Evolutionary conservation across 2,329 filamentous ascomycete species (phyloP), one percentile per base, ranked within the genome.

Genomic region (Cadophora malorum): DNA sequence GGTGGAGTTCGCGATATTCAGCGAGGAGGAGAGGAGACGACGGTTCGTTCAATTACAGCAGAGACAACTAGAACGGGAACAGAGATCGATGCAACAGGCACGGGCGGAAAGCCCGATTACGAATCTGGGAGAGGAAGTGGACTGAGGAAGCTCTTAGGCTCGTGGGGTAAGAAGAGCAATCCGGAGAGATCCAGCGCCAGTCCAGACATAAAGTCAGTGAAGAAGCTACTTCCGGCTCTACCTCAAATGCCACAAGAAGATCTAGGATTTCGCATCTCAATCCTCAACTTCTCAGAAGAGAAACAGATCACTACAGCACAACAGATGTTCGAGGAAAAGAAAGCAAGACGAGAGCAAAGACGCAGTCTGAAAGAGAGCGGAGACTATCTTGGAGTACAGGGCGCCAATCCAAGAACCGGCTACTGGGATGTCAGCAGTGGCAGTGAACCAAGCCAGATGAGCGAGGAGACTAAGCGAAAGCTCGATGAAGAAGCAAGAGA

Each of bases 361-460:
- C 80, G 80, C 55, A 81, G 75, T 50, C 79, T 88, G 64, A 85
- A 83, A 69, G 81, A 83, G 64, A 86, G 84, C 64, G 85, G 85
- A 4, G 86, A 89, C 74, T 89, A 83, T 73, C 80, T 89, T 0
- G 86, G 86, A 1, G 84, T 88, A 1, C 85, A 87, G 67, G 86
- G 86, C 3, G 79, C 85, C 64, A 88, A 89, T 72, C 86, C 86
- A 0, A 78, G 81, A 52, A 88, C 87, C 0, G 85, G 87, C 5
- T 79, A 83, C 69, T 81, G 83, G 60, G 83, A 87, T 67, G 76
- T 84, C 16, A 77, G 86, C 47, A 74, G 65, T 47, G 71, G 65
- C 35, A 72, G 63, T 63, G 70, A 70, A 12, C 67, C 61, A 12
- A 73, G 73, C 60, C 67, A 73, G 19, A 60, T 70, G 56, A 74